These are phyloP conservation scores for Cercophora newfieldiana DNA, from an alignment of 495 filamentous ascomycete genomes.

Conservation along the genomic window DNA sequence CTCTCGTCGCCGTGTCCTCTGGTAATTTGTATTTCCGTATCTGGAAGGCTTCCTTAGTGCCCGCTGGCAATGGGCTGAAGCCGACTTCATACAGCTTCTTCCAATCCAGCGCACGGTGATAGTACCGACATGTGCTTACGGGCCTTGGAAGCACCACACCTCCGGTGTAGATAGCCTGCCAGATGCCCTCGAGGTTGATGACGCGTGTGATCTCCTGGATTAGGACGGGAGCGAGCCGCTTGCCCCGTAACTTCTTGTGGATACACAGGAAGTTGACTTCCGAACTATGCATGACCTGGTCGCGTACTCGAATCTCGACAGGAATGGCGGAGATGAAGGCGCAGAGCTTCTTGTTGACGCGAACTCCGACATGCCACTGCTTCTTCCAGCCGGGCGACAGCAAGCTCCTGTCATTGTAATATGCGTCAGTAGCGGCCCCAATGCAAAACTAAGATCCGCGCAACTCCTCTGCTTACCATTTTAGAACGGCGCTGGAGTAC, in stretches of 20 bases:
- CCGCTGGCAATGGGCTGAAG: constrained; percentile 78
- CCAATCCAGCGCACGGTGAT: constrained; percentile 91
- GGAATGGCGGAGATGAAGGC: constrained; percentile 95
- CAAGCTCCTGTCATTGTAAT: constrained; percentile 70
- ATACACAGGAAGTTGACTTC: constrained; percentile 98
- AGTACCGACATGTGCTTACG: constrained; percentile 90
- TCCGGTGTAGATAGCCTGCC: constrained; percentile 93
- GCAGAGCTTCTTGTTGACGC: constrained; percentile 77
- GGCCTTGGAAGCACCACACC: constrained; percentile 88
- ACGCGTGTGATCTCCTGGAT: constrained; percentile 96
- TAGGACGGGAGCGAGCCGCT: constrained; percentile 85
- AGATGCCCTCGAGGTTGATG: constrained; percentile 79
- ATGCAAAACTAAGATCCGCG: too few species aligned
- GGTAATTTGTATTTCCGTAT: constrained; percentile 78
- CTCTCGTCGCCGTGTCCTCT: constrained; percentile 63
- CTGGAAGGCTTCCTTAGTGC: constrained; percentile 79
- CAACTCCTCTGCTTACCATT: too few species aligned
- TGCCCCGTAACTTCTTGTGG: constrained; percentile 94
- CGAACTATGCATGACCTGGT: constrained; percentile 69
- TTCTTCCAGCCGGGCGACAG: constrained; percentile 94
- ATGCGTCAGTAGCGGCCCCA: too few species aligned
- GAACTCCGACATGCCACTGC: constrained; percentile 94
- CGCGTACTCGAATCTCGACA: constrained; percentile 74
- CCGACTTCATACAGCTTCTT: constrained; percentile 89
- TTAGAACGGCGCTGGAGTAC: constrained; percentile 83